A percentile compares a stretch with the other conserved stretches of the same genome.
Conservation (phyloP, 352 stramenopile genomes). For the Globisporangium recalcitrans region DNA sequence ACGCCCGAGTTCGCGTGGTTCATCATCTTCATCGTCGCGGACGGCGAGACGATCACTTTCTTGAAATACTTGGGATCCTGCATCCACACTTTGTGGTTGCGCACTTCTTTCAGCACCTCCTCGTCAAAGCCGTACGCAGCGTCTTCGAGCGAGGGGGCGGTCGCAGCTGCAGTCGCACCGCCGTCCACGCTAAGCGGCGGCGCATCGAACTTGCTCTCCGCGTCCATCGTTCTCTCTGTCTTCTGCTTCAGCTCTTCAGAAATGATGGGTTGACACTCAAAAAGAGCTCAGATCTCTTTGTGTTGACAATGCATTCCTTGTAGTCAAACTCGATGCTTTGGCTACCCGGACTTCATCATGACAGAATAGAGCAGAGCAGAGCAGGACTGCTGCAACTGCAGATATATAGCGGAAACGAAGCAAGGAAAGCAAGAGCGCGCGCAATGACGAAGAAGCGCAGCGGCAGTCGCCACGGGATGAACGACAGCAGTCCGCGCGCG, state of each 20-base stretch:
- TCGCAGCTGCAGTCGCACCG: constrained; percentile 10
- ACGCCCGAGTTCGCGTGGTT: constrained; percentile 97
- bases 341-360: background rate
- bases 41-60: constrained; percentile 92
- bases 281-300: background rate
- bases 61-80: constrained; percentile 95
- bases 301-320: background rate
- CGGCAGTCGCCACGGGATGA: constrained; percentile 6
- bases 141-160: constrained; percentile 37
- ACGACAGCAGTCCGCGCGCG: background rate
- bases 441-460: constrained; percentile 20
- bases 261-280: constrained; percentile 11
- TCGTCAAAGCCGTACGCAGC: constrained; percentile 80
- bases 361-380: too few species aligned
- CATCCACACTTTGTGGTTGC: constrained; percentile 87
- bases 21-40: constrained; percentile 96
- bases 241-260: background rate
- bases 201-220: constrained; percentile 10
- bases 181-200: background rate
- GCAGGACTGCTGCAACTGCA: background rate
- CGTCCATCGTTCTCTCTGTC: constrained; percentile 10
- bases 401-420: background rate
- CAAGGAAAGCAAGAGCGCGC: background rate
- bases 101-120: constrained; percentile 80
- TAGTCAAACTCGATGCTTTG: background rate